Evolutionary conservation across 1,284 basidiomycete genomes (phyloP).

Genomic region (Fomitiporia mediterranea): DNA sequence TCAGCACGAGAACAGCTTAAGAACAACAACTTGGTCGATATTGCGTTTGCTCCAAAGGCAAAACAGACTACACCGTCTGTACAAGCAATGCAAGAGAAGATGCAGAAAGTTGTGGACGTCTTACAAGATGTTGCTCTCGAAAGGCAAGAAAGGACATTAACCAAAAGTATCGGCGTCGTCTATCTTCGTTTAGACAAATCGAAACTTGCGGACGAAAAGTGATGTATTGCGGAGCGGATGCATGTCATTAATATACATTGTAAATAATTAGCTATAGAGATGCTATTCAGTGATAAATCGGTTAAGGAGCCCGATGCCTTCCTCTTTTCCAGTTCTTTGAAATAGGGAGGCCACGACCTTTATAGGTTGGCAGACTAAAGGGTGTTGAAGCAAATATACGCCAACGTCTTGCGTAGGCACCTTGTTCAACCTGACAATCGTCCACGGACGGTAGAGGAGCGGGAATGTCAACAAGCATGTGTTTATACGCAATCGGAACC

Average conservation of each 20-base stretch:
- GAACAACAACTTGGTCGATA: constrained; percentile 53
- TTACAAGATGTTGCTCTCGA: constrained; percentile 47
- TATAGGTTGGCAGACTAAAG: constrained; percentile 11
- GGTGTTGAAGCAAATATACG: not conserved
- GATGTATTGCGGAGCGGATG: not conserved
- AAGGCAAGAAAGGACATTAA: constrained; percentile 43
- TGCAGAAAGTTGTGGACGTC: constrained; percentile 36
- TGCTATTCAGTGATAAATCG: no score
- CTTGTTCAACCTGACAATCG: not conserved
- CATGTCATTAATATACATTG: constrained; percentile 10
- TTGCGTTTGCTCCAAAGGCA: constrained; percentile 52
- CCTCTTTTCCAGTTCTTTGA: not conserved
- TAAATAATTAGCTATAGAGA: not conserved
- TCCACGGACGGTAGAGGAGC: constrained; percentile 3
- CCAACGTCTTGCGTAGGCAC: not conserved
- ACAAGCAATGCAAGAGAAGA: constrained; percentile 37
- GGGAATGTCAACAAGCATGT: constrained; percentile 17
- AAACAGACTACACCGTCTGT: constrained; percentile 29
- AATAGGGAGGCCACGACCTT: constrained; percentile 20
- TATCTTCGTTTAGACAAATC: constrained; percentile 32
- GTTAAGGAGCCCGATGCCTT: not conserved
- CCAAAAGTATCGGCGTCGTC: constrained; percentile 36
- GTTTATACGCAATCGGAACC: constrained; percentile 19
- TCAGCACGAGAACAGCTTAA: constrained; percentile 48
- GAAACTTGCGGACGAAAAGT: not conserved